These are phyloP conservation scores for Saccharomyces hybrid DNA, from an alignment of 1,139 yeast species.

Conservation along the genomic window DNA sequence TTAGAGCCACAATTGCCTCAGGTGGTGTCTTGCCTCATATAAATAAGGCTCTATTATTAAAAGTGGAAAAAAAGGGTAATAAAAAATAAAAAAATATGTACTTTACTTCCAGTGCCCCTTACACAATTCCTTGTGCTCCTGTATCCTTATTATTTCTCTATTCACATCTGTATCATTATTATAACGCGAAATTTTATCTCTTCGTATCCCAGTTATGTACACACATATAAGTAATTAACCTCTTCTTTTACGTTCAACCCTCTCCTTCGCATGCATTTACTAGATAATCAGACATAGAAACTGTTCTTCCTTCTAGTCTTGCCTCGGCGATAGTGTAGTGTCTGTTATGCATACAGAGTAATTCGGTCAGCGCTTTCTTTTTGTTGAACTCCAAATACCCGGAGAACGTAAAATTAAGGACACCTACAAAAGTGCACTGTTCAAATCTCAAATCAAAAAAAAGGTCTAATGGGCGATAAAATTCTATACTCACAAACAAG, in stretches of 20 bases:
- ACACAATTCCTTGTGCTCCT: background rate
- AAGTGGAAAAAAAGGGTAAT: conserved; percentile 68
- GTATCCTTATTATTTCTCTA: background rate
- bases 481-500: background rate
- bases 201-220: background rate
- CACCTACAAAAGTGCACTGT: background rate
- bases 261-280: background rate
- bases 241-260: background rate
- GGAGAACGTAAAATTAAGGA: background rate
- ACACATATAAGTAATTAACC: conserved; percentile 1
- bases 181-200: background rate
- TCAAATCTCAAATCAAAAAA: conserved; percentile 1
- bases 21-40: conserved; percentile 99
- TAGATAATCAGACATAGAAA: background rate
- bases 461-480: background rate
- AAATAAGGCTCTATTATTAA: conserved; percentile 84
- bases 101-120: background rate
- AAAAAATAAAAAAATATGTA: conserved; percentile 31
- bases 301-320: background rate
- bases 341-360: background rate
- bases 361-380: background rate
- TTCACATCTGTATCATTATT: background rate
- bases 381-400: background rate
- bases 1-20: conserved; percentile 95
- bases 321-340: background rate